A percentile compares a stretch with the other conserved stretches of the same genome.
Evolutionary conservation across 768 basidiomycete species (phyloP).

Genomic region (Phylloporus sp.): DNA sequence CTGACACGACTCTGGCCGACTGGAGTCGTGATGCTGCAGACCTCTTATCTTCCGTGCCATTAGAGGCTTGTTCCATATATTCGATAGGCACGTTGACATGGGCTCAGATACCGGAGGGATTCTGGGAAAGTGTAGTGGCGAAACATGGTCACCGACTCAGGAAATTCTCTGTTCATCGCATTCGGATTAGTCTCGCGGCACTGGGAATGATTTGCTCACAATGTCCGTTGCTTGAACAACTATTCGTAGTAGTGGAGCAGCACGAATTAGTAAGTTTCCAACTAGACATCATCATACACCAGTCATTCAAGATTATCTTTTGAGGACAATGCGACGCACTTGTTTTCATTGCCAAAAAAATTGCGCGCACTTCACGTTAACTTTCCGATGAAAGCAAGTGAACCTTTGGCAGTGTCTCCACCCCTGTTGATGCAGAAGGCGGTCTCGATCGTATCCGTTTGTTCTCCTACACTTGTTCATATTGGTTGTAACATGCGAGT

Average conservation of each 20-base stretch:
- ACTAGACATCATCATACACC: background rate
- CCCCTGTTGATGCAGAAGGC: slow-evolving; percentile 33
- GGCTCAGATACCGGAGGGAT: slow-evolving; percentile 38
- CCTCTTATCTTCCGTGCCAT: slow-evolving; percentile 46
- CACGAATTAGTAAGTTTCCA: slow-evolving; percentile 39
- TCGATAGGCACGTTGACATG: slow-evolving; percentile 42
- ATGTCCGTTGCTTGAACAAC: slow-evolving; percentile 53
- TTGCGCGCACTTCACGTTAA: slow-evolving; percentile 63
- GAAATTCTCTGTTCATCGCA: slow-evolving; percentile 61
- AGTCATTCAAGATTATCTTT: background rate
- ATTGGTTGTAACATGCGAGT: slow-evolving; percentile 69
- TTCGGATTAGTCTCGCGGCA: slow-evolving; percentile 48
- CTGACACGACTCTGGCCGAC: slow-evolving; percentile 30
- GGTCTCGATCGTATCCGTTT: slow-evolving; percentile 44
- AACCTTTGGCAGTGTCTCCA: slow-evolving; percentile 12
- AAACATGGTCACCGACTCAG: slow-evolving; percentile 50
- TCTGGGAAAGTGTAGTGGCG: slow-evolving; percentile 50
- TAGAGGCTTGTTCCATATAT: slow-evolving; percentile 64
- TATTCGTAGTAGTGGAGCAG: slow-evolving; percentile 58
- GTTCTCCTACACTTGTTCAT: slow-evolving; percentile 49
- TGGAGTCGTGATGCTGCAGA: slow-evolving; percentile 46
- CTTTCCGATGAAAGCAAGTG: slow-evolving; percentile 32
- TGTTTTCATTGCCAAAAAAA: slow-evolving; percentile 41
- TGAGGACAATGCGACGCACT: slow-evolving; percentile 22
- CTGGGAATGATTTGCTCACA: slow-evolving; percentile 52